phyloP scores from a whole-genome alignment of 805 yeast species.

The Ogataea kodamae region DNA sequence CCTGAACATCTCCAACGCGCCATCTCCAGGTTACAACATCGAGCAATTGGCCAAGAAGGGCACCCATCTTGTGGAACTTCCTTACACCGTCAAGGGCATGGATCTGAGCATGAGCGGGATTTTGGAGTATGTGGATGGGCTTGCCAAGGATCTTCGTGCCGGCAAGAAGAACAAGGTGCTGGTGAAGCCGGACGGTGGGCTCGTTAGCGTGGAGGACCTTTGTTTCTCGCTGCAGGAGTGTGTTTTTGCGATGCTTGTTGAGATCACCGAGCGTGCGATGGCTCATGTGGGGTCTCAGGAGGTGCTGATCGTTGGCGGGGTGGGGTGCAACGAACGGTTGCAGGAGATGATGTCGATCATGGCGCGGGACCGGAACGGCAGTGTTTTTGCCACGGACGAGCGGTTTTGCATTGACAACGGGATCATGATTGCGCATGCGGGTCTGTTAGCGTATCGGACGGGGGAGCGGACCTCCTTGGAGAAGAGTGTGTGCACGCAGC shows the following conservation, averaged over 20 bases:
- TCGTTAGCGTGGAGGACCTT: constrained; percentile 76
- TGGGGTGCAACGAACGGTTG: constrained; percentile 88
- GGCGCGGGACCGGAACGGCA: constrained; percentile 86
- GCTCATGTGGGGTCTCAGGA: constrained; percentile 91
- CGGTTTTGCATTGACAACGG: constrained; percentile 97
- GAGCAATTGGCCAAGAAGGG: constrained; percentile 87
- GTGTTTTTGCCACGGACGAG: constrained; percentile 93
- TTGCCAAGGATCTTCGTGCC: constrained; percentile 70
- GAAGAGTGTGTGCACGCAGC: constrained; percentile 85
- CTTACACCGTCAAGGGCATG: constrained; percentile 98
- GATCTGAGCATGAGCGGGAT: constrained; percentile 96
- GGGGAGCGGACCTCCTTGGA: constrained; percentile 56
- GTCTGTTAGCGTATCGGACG: constrained; percentile 77
- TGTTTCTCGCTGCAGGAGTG: constrained; percentile 93
- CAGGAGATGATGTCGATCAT: constrained; percentile 96
- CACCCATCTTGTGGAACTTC: constrained; percentile 63
- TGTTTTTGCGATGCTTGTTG: constrained; percentile 92
- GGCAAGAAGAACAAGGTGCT: constrained; percentile 39
- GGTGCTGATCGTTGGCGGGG: constrained; percentile 96
- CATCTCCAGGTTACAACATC: constrained; percentile 96
- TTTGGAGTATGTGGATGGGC: constrained; percentile 73
- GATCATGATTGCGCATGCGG: constrained; percentile 99
- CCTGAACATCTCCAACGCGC: constrained; percentile 81
- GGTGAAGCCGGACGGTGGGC: constrained; percentile 43
- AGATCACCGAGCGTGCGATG: constrained; percentile 97